A percentile compares a stretch with the other conserved stretches of the same genome.
phyloP scores from a whole-genome alignment of 2,329 filamentous ascomycete genomes.

The Verticillium klebahnii region DNA sequence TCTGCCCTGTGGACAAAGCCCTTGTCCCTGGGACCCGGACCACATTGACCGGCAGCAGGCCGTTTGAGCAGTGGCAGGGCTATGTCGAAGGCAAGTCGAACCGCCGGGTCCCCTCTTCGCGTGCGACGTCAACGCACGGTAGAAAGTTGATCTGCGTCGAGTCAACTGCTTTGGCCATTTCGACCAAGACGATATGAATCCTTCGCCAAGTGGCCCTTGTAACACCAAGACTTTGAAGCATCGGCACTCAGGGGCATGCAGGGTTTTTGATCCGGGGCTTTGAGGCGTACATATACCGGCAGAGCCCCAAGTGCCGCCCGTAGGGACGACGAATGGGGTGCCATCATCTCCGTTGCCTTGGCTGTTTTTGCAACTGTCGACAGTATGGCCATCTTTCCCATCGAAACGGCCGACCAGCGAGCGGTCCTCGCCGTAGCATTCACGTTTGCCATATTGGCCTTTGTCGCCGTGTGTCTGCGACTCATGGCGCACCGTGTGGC shows the following conservation, averaged over 20 bases:
- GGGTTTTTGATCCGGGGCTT: not conserved
- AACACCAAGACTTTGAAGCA: too few species aligned
- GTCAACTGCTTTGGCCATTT: not conserved
- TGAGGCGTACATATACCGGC: not conserved
- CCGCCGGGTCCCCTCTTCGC: not conserved
- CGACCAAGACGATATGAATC: not conserved
- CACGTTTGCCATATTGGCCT: not conserved
- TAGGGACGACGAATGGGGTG: too few species aligned
- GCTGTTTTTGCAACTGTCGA: not conserved
- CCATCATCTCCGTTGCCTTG: too few species aligned
- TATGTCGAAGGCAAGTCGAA: too few species aligned
- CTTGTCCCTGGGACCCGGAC: too few species aligned
- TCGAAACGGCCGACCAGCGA: not conserved
- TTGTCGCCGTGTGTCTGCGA: not conserved
- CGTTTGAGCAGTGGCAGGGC: too few species aligned
- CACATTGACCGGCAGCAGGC: too few species aligned
- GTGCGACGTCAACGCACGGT: not conserved
- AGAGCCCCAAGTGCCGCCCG: not conserved
- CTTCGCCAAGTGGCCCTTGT: not conserved
- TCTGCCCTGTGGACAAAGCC: too few species aligned
- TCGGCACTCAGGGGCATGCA: not conserved
- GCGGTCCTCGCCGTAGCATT: constrained; percentile 6
- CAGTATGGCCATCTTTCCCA: not conserved
- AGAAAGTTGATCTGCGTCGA: not conserved
- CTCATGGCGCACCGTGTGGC: constrained; percentile 8